A percentile compares a stretch with the other conserved stretches of the same genome.
Evolutionary conservation across 345 rosid genomes (phyloP).

Genomic region (Triadica sebifera): DNA sequence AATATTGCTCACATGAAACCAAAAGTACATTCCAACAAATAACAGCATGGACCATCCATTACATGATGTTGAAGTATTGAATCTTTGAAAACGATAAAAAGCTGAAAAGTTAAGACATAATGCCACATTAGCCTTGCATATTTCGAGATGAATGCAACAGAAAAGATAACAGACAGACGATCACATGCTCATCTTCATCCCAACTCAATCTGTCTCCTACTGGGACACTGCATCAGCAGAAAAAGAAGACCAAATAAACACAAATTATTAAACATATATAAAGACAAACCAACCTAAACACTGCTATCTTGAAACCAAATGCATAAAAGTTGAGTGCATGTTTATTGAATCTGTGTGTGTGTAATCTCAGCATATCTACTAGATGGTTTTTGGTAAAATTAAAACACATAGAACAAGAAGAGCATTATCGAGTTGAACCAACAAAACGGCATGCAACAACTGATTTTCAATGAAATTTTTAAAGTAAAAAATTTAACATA

Average conservation of each 20-base stretch:
- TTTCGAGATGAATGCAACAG: slow-evolving; percentile 1
- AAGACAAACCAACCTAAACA: neutral
- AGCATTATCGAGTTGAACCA: too few species aligned
- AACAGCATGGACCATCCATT: neutral
- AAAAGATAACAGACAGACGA: neutral
- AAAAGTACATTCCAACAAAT: slow-evolving; percentile 10
- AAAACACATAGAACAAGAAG: too few species aligned
- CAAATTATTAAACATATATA: neutral
- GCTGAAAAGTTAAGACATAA: neutral
- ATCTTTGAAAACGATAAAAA: slow-evolving; percentile 6
- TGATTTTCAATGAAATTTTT: too few species aligned
- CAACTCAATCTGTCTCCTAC: neutral
- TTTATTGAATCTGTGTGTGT: too few species aligned
- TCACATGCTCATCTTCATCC: slow-evolving; percentile 4
- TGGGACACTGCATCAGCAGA: slow-evolving; percentile 3
- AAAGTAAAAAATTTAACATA: too few species aligned
- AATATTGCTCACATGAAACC: neutral
- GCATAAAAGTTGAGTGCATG: neutral
- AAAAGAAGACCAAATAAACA: neutral
- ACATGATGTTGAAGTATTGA: neutral
- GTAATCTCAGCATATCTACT: too few species aligned
- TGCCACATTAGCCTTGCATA: slow-evolving; percentile 2
- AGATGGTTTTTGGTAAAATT: too few species aligned
- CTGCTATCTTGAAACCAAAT: too few species aligned
- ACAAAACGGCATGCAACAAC: too few species aligned